phyloP scores from a whole-genome alignment of 2,329 filamentous ascomycete genomes.

The Fusarium tjaetaba region DNA sequence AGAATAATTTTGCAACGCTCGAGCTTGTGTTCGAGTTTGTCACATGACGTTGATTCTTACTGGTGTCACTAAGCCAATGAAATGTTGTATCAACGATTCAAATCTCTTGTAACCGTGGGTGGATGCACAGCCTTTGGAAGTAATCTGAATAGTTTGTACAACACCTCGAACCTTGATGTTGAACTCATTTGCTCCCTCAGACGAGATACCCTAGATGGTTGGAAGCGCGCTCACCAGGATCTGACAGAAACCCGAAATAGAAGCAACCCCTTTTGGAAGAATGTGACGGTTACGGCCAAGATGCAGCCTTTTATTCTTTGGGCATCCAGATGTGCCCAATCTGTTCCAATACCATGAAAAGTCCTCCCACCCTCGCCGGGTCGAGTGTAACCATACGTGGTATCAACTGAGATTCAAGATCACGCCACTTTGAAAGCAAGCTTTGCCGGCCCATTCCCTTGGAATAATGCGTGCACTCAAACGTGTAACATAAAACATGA shows the following conservation, averaged over 20 bases:
- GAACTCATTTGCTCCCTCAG: neutral
- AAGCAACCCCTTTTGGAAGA: neutral
- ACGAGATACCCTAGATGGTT: slow-evolving; percentile 2
- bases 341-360: neutral
- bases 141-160: neutral
- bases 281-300: neutral
- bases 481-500: neutral
- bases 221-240: neutral
- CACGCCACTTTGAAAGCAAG: slow-evolving; percentile 4
- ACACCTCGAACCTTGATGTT: neutral
- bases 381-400: neutral
- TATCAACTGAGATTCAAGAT: neutral
- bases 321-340: neutral
- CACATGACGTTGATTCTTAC: neutral
- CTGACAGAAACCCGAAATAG: neutral
- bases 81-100: neutral
- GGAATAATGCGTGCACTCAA: neutral
- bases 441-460: neutral
- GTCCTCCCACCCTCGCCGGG: neutral
- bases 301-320: neutral
- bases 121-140: neutral
- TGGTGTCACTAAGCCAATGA: neutral
- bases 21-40: neutral
- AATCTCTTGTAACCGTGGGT: neutral
- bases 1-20: neutral